Percentiles rank a stretch among this genome's conserved stretches.
Evolutionary conservation across 2,329 filamentous ascomycete genomes (phyloP).

Genomic region (Trichoderma citrinoviride): DNA sequence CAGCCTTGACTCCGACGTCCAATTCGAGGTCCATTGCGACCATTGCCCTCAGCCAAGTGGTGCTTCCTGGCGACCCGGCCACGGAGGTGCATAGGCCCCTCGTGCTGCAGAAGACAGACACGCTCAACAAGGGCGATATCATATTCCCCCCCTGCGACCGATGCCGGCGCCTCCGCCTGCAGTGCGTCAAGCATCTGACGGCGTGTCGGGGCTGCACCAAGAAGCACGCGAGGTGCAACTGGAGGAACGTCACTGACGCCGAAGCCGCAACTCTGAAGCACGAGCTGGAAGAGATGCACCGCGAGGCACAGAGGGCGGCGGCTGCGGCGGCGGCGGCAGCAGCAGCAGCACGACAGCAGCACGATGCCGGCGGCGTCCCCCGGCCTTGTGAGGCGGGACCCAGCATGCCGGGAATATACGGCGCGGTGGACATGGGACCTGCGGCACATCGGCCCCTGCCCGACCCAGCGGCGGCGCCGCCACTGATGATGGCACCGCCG

Average conservation of each 20-base stretch:
- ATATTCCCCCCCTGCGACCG: conserved; percentile 83
- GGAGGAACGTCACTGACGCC: conserved; percentile 75
- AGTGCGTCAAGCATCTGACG: conserved; percentile 81
- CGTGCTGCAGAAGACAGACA: conserved; percentile 74
- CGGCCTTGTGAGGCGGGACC: neutral
- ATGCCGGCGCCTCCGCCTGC: conserved; percentile 74
- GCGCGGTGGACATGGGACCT: neutral
- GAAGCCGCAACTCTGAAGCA: conserved; percentile 48
- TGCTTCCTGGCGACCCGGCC: conserved; percentile 28
- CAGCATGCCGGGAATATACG: neutral
- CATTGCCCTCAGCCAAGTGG: neutral
- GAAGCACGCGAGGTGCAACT: conserved; percentile 85
- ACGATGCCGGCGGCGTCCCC: too few relatives aligned
- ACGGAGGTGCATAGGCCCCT: conserved; percentile 45
- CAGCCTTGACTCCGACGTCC: neutral
- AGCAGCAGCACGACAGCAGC: neutral
- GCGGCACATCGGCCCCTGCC: neutral
- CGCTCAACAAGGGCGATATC: conserved; percentile 67
- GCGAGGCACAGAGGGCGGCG: neutral
- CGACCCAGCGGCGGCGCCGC: neutral
- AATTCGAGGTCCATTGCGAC: neutral
- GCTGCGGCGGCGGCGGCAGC: neutral
- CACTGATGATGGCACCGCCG: neutral
- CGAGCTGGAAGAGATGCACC: conserved; percentile 28
- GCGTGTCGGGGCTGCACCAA: conserved; percentile 85